Base-by-base conservation (phyloP, 495 filamentous ascomycete species). In the Talaromyces wortmannii region DNA sequence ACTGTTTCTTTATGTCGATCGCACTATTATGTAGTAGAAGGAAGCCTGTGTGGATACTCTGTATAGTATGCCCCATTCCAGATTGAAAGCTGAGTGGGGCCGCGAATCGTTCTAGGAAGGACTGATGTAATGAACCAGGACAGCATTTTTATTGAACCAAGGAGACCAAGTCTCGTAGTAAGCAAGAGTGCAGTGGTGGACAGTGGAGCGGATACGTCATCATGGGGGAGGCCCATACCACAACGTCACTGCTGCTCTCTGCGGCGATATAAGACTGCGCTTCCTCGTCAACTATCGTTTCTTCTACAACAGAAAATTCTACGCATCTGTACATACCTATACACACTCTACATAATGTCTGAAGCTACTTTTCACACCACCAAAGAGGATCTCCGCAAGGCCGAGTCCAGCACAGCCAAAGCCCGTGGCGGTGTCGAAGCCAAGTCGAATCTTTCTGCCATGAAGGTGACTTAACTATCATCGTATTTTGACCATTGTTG, bases 351-450 rank as follows among this genome's bases (percentile, higher is more conserved):
- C 62, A 78, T 49, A 32, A 80, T 82, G 78, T 67, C 78, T 42
- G 72, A 77, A 12, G 43, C 64, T 42, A 81, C 75, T 55, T 81
- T 73, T 66, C 76, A 81, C 68, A 66, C 68, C 44, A 82, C 79
- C 56, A 61, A 61, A 32, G 70, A 82, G 58, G 75, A 81, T 61
- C 45, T 81, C 50, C 75, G 75, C 63, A 82, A 79, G 67, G 32
- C 65, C 1, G 78, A 83, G 61, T 77, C 76, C 58, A 65, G 68
- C 31, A 56, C 71, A 44, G 64, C 78, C 31, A 59, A 69, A n/a
- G 60, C 58, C n/a, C 71, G 77, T 47, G 61, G 61, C 31, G 77
- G 78, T 30, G 62, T 64, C 8, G 61, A 53, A 12, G 62, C 73
- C 30, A 68, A 76, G 52, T 78, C 78, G 7, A 69, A 81, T 32